Conservation (phyloP, 2,329 filamentous ascomycete species). For the Phialophora macrospora region DNA sequence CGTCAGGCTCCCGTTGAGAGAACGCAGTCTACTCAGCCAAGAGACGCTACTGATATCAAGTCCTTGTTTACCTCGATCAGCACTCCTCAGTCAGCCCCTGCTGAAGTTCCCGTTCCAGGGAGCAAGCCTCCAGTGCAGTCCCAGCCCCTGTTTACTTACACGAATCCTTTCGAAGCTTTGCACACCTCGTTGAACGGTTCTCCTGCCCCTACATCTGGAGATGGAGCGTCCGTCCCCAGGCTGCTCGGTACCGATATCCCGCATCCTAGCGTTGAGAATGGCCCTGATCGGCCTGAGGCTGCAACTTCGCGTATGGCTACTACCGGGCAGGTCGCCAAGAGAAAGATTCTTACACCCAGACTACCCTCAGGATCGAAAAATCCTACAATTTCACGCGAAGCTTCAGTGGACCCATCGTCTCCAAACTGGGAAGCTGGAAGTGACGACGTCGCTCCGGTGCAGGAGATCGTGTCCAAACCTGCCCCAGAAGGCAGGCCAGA, state of each 20-base stretch:
- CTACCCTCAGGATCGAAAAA: constrained; percentile 21
- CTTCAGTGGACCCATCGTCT: constrained; percentile 24
- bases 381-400: constrained; percentile 30
- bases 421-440: constrained; percentile 10
- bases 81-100: constrained; percentile 1
- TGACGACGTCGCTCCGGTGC: constrained; percentile 2
- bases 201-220: constrained; percentile 57
- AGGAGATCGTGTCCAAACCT: not conserved
- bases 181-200: constrained; percentile 70
- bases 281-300: constrained; percentile 16
- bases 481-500: not conserved
- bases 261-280: constrained; percentile 30
- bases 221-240: not conserved
- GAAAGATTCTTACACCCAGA: constrained; percentile 32
- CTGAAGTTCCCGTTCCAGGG: constrained; percentile 46
- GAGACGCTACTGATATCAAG: constrained; percentile 18
- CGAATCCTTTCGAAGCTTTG: constrained; percentile 74
- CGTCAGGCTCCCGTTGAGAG: constrained; percentile 25
- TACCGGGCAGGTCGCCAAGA: constrained; percentile 20
- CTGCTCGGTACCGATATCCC: constrained; percentile 45
- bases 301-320: constrained; percentile 16
- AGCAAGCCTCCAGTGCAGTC: constrained; percentile 45
- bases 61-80: constrained; percentile 6
- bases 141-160: constrained; percentile 67
- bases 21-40: constrained; percentile 10